Percentiles rank a stretch among this genome's conserved stretches.
phyloP scores from a whole-genome alignment of 345 rosid species.

The Lenwebbia sp. region DNA sequence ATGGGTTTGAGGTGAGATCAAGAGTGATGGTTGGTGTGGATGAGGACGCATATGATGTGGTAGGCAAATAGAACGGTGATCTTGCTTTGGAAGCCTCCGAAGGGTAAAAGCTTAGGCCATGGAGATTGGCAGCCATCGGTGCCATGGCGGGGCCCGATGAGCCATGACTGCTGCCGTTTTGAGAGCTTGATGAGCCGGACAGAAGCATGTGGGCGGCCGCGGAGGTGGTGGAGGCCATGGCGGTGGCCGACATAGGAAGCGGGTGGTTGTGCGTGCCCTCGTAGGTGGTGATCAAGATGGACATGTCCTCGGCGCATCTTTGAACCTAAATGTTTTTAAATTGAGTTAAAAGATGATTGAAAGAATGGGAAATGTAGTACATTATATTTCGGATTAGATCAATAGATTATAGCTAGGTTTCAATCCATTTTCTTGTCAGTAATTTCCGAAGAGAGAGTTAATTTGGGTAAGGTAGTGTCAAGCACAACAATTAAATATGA shows the following conservation, averaged over 20 bases:
- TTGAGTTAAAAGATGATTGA: background rate
- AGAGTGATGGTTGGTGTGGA: conserved; percentile 70
- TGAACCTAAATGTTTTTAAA: conserved; percentile 45
- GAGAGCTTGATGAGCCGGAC: conserved; percentile 39
- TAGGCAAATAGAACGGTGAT: conserved; percentile 26
- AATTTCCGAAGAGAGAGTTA: background rate
- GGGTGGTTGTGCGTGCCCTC: conserved; percentile 96
- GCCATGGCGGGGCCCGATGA: background rate
- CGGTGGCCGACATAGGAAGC: conserved; percentile 77
- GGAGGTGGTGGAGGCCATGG: conserved; percentile 95
- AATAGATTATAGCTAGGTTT: background rate
- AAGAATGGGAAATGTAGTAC: background rate
- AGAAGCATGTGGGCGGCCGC: conserved; percentile 88
- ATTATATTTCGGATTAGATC: background rate
- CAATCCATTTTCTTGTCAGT: background rate
- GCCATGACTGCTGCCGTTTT: background rate
- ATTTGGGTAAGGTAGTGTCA: background rate
- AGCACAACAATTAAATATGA: background rate
- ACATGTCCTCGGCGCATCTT: conserved; percentile 79
- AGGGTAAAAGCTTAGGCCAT: conserved; percentile 37
- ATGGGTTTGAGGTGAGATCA: conserved; percentile 37
- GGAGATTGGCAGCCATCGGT: conserved; percentile 23
- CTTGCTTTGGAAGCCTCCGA: conserved; percentile 29
- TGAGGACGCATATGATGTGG: conserved; percentile 37
- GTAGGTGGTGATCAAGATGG: conserved; percentile 75